Conservation (phyloP, 768 basidiomycete species). For the Suillus sp. region DNA sequence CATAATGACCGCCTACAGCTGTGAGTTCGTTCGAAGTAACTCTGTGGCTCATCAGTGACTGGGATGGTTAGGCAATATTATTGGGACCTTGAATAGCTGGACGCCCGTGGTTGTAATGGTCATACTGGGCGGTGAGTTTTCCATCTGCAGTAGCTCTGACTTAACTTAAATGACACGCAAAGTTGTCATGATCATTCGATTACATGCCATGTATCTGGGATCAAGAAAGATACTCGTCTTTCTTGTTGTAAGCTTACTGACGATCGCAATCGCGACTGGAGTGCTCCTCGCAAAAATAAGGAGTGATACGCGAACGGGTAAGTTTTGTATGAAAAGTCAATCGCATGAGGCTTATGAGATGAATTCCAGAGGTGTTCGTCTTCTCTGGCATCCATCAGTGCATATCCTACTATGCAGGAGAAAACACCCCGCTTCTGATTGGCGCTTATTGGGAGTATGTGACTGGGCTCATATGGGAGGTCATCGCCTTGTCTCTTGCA, state of each 20-base stretch:
- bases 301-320: background rate
- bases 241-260: background rate
- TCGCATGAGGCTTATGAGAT: background rate
- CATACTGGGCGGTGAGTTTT: background rate
- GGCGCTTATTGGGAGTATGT: background rate
- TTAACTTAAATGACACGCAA: background rate
- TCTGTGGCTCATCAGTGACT: background rate
- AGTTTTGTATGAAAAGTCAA: background rate
- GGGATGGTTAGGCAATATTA: background rate
- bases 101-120: background rate
- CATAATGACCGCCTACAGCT: background rate
- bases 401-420: background rate
- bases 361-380: background rate
- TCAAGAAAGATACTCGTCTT: background rate
- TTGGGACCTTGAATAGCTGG: accelerated
- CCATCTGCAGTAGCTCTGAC: background rate
- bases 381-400: background rate
- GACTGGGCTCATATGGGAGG: background rate
- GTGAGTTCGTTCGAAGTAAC: background rate
- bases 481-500: background rate
- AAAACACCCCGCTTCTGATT: background rate
- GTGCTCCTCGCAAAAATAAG: background rate
- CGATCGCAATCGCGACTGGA: background rate
- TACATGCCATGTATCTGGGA: background rate
- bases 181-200: background rate